Evolutionary conservation across 225 moss, liverwort and hornwort species (phyloP), one percentile per base, ranked within the genome.

Genomic region (Marchantia paleacea): DNA sequence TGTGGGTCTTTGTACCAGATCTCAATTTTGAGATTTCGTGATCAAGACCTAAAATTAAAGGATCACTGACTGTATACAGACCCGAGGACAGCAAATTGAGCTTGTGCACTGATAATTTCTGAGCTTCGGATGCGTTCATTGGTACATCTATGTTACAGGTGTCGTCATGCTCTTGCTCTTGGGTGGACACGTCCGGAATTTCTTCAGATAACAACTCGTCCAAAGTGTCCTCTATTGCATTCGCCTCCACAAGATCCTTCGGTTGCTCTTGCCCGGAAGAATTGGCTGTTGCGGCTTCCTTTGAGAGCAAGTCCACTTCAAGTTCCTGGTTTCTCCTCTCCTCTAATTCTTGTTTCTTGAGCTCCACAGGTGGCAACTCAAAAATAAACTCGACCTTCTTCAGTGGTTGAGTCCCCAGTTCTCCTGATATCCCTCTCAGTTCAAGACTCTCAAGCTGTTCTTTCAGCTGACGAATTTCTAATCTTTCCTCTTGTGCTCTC

Each of bases 371-470:
- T 16, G 55, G 11, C 22, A 29, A 29, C 7, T 60, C 58, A 29
- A 29, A 26, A 26, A 12, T 55, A 74, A 52, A 74, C 12, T 74
- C 28, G 20, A 19, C 64, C 39, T 76, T 57, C 30, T 60, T 60
- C 28, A 16, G 30, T 1, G 60, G 58, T 65, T 50, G 62, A 16
- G 65, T 29, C 24, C 10, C 24, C 3, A 9, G 15, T 25, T 65
- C 74, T 30, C 48, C 28, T 62, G 72, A 68, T 79, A 81, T 75
- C 53, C 84, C 86, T 19, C 64, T 83, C 39, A 85, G 63, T 62
- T 90, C 88, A 68, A 91, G 82, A 61, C 80, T 68, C 61, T 84
- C 75, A 12, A 91, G 87, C 78, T 91, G 89, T 58, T 87, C 78
- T 31, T 87, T 89, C 15, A 89, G 76, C 15, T 79, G 82, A 69